Percentiles rank a stretch among this genome's conserved stretches.
Evolutionary conservation across 139 green algal genomes (phyloP).

Genomic region (Edaphochlamys debaryana): DNA sequence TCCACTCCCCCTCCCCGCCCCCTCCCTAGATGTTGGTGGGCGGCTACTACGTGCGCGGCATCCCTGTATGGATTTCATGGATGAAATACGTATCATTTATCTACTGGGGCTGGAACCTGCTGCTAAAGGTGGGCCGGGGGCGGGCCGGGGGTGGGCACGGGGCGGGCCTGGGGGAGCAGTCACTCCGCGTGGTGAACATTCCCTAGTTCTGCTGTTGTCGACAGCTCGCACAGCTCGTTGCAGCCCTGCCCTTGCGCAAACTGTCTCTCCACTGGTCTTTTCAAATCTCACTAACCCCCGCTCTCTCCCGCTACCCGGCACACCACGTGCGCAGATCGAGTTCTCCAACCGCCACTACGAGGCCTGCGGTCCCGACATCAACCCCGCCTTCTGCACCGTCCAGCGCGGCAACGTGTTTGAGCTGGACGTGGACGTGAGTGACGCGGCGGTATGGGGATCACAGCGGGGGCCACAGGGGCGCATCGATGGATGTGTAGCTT

Average conservation of each 20-base stretch:
- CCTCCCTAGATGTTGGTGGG: too few species aligned
- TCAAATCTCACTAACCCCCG: too few species aligned
- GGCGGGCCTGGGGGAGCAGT: neutral
- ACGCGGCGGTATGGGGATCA: neutral
- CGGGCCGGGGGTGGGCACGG: neutral
- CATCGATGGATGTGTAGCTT: too few species aligned
- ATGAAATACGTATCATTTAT: conserved; percentile 67
- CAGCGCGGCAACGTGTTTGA: neutral
- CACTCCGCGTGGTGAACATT: conserved; percentile 10
- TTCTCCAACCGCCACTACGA: neutral
- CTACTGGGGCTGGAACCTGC: conserved; percentile 75
- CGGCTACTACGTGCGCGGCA: conserved; percentile 74
- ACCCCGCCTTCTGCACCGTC: neutral
- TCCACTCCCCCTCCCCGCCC: too few species aligned
- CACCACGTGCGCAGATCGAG: too few species aligned
- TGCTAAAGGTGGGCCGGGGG: conserved; percentile 52
- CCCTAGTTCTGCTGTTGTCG: too few species aligned
- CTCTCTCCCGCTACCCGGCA: too few species aligned
- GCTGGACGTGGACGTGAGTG: conserved; percentile 39
- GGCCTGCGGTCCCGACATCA: neutral
- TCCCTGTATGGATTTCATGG: conserved; percentile 68
- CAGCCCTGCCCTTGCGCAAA: too few species aligned
- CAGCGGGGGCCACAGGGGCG: too few species aligned
- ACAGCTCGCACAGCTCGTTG: too few species aligned
- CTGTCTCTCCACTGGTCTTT: too few species aligned